phyloP scores from a whole-genome alignment of 2,329 filamentous ascomycete genomes.

The Colletotrichum sp. region DNA sequence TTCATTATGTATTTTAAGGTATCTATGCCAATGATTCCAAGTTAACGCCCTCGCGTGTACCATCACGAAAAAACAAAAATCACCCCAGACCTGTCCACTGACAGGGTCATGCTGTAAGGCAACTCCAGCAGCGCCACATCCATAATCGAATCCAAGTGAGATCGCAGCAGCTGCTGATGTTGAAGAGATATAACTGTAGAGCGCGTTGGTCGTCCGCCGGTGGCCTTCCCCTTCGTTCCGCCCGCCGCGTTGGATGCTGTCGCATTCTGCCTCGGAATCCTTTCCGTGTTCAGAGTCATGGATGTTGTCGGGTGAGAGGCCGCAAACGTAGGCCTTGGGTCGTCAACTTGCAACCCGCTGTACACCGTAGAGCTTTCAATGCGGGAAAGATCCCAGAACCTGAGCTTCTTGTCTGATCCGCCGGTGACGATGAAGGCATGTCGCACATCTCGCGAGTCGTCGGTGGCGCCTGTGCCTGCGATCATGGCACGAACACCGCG shows the following conservation, averaged over 20 bases:
- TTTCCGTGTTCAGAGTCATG: constrained; percentile 71
- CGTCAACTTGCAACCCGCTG: constrained; percentile 75
- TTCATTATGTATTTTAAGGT: constrained; percentile 1
- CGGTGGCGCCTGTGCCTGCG: constrained; percentile 71
- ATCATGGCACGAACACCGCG: constrained; percentile 77
- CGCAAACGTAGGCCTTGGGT: constrained; percentile 76
- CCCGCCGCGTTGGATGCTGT: constrained; percentile 32
- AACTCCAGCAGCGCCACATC: constrained; percentile 88
- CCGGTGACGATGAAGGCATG: constrained; percentile 87
- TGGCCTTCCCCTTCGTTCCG: constrained; percentile 31
- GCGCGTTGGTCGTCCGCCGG: constrained; percentile 60
- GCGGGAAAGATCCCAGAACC: constrained; percentile 89
- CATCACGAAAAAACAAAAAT: constrained; percentile 74
- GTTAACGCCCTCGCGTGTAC: background rate
- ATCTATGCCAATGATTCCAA: background rate
- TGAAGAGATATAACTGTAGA: constrained; percentile 87
- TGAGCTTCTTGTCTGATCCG: constrained; percentile 86
- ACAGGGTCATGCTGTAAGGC: constrained; percentile 92
- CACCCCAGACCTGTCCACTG: constrained; percentile 85
- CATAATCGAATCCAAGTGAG: constrained; percentile 85
- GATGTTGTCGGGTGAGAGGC: constrained; percentile 65
- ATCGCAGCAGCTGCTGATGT: constrained; percentile 84
- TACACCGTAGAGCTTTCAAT: constrained; percentile 81
- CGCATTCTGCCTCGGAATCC: constrained; percentile 46
- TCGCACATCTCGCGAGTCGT: constrained; percentile 74